Percentiles rank a stretch among this genome's conserved stretches.
phyloP scores from a whole-genome alignment of 352 stramenopile species.

The Pilasporangium apinafurcum region DNA sequence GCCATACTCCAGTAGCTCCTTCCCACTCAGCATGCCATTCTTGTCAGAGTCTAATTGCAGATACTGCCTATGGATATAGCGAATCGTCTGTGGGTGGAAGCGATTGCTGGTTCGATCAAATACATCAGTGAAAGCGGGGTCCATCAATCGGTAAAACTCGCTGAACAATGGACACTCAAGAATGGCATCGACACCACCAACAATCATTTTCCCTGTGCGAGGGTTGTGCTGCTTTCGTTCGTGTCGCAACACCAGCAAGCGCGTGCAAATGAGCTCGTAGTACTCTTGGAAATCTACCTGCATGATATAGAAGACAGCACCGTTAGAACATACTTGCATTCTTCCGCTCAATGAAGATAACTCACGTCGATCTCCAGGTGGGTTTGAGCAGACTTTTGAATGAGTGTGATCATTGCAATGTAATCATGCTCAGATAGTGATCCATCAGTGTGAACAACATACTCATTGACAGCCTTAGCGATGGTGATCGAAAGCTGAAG shows the following conservation, averaged over 20 bases:
- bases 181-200: slow-evolving; percentile 33
- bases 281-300: slow-evolving; percentile 41
- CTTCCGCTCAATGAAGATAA: too few relatives aligned
- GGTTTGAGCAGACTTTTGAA: slow-evolving; percentile 8
- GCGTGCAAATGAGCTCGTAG: slow-evolving; percentile 55
- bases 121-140: slow-evolving; percentile 15
- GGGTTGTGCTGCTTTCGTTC: slow-evolving; percentile 19
- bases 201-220: slow-evolving; percentile 16
- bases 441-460: slow-evolving; percentile 1
- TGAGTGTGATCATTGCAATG: slow-evolving; percentile 15
- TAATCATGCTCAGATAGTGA: slow-evolving; percentile 25
- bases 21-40: slow-evolving; percentile 45
- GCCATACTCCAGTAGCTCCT: slow-evolving; percentile 43
- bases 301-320: background rate
- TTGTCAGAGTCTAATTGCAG: slow-evolving; percentile 55
- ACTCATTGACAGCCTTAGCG: slow-evolving; percentile 12
- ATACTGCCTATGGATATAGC: slow-evolving; percentile 50
- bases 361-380: slow-evolving; percentile 21
- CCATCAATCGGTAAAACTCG: slow-evolving; percentile 37
- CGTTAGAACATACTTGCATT: background rate
- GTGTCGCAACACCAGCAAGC: slow-evolving; percentile 46
- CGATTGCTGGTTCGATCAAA: slow-evolving; percentile 20
- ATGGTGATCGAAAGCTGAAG: slow-evolving; percentile 36
- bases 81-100: slow-evolving; percentile 24
- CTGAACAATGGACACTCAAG: slow-evolving; percentile 20